Conservation (phyloP, 208 protist species). For the Trypanosoma melophagium region DNA sequence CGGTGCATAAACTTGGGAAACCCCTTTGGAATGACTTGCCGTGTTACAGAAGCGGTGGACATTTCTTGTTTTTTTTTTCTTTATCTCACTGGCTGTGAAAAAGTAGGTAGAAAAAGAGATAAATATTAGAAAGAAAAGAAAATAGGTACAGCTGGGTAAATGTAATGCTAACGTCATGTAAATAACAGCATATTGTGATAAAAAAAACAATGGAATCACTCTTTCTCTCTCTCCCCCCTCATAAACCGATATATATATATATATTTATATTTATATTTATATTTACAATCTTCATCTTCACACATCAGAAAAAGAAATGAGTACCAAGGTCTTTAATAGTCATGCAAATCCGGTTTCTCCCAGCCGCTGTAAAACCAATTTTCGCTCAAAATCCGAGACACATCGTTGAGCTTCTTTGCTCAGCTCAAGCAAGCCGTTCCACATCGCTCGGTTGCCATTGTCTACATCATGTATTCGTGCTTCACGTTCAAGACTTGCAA, state of each 20-base stretch:
- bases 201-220: too few relatives aligned
- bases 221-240: too few relatives aligned
- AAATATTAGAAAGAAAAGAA: conserved; percentile 3
- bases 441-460: conserved; percentile 4
- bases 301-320: conserved; percentile 7
- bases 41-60: conserved; percentile 34
- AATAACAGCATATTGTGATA: neutral
- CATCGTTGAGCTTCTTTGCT: conserved; percentile 27
- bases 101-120: neutral
- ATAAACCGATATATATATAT: too few relatives aligned
- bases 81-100: neutral
- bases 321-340: neutral
- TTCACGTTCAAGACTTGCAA: conserved; percentile 35
- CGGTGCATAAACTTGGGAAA: conserved; percentile 76
- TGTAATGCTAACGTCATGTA: neutral
- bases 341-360: conserved; percentile 5
- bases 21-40: conserved; percentile 73
- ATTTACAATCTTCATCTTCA: too few relatives aligned
- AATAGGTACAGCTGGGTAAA: too few relatives aligned
- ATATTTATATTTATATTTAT: too few relatives aligned
- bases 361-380: conserved; percentile 24
- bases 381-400: conserved; percentile 27
- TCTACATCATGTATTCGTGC: neutral
- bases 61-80: conserved; percentile 27
- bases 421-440: conserved; percentile 18